A percentile compares a stretch with the other conserved stretches of the same genome.
These are phyloP conservation scores for Echinosophora koreensis DNA, from an alignment of 306 rosid genomes.

Conservation along the genomic window DNA sequence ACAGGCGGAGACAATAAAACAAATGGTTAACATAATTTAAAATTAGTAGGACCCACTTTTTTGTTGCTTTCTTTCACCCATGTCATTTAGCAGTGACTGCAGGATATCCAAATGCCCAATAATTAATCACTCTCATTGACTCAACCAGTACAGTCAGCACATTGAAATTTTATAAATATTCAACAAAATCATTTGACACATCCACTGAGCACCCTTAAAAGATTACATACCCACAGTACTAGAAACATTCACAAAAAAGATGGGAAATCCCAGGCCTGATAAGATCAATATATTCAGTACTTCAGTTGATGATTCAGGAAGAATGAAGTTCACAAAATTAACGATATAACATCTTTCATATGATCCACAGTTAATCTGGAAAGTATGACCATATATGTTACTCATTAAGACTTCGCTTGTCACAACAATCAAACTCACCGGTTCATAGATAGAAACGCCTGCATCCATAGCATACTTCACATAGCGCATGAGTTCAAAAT, in stretches of 20 bases:
- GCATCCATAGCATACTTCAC: conserved; percentile 14
- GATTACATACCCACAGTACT: conserved; percentile 15
- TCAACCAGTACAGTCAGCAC: conserved; percentile 22
- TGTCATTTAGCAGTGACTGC: background rate
- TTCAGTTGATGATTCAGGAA: conserved; percentile 10
- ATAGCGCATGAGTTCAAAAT: conserved; percentile 37
- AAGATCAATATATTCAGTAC: conserved; percentile 9
- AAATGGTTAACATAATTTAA: conserved; percentile 20
- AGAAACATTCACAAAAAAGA: conserved; percentile 15
- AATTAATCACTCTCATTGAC: background rate
- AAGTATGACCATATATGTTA: conserved; percentile 4
- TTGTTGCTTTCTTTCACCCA: background rate
- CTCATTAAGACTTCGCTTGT: background rate
- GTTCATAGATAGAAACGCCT: background rate
- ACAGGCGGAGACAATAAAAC: background rate
- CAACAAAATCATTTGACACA: conserved; percentile 22
- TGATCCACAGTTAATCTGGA: background rate
- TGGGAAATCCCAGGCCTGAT: conserved; percentile 13
- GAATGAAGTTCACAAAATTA: conserved; percentile 28
- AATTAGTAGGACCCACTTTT: background rate
- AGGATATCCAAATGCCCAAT: background rate
- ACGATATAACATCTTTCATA: background rate
- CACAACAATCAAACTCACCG: conserved; percentile 40
- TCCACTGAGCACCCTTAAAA: conserved; percentile 10
- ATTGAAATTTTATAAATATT: background rate